Base-by-base conservation (phyloP, 768 basidiomycete genomes). In the Gloeostereum incarnatum region DNA sequence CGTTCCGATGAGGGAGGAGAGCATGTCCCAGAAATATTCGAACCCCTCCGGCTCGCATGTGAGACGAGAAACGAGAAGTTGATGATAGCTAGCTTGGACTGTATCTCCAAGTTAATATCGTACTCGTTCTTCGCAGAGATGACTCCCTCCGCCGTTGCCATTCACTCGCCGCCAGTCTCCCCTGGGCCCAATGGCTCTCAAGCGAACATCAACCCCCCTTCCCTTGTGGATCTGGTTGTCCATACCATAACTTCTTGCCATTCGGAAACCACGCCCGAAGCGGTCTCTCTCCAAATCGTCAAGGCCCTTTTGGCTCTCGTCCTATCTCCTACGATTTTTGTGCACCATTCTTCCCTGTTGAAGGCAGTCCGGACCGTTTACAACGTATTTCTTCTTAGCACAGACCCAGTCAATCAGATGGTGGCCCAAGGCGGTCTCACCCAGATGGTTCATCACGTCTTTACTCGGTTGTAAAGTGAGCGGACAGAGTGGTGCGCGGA, bases 321-420 rank as follows among this genome's bases (percentile, higher is more conserved):
- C 21, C 68, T 99, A 33, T 97, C 93, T 1, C 70, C 85, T 4
- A 85, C 80, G 5, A 74, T 84, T 27, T 69, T 91, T 19, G 89
- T 98, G 3, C 96, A 99, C 58, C 96, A 98, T 55, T 96, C 92
- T 4, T 86, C 90, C 8, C 69, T 99, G 31, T 73, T 99, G 47
- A 97, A 97, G 58, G 91, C 92, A 20, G 88, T 99, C 22, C 76
- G 96, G 33, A 97, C 96, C 14, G 96, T 99, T 3, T 99, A 98
- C 65, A 98, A 99, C 56, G 82, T 99, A 42, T 99, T 98, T 57
- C 68, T 99, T 19, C 69, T 98, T 42, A 92, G 89, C 49, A 70
- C 73, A 16, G 90, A 94, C 51, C 73, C 83, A 4, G 85, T 92
- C 35, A 98, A 94, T 48, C 96, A 98, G 61, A 93, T 88, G 67